Base-by-base conservation (phyloP, 768 basidiomycete species). In the Cystobasidium ongulense region DNA sequence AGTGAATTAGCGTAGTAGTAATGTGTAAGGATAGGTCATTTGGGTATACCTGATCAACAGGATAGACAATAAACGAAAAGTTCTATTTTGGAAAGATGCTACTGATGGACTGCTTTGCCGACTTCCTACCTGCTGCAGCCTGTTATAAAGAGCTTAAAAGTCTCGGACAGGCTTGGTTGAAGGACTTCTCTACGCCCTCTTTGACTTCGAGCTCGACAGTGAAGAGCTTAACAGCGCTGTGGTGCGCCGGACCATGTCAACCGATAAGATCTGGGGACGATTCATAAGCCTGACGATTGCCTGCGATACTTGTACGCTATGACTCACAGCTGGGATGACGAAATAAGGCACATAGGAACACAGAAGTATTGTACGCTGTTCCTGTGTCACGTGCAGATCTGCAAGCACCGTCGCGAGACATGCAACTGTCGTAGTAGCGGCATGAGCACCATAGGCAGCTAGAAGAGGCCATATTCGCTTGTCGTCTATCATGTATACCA, bases 401-500 rank as follows among this genome's bases (percentile, higher is more conserved):
- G 61, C 33, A 25, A 36, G 62, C 3, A 73, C n/a, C 13, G 27
- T 65, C 8, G 72, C 35, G 18, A 73, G 63, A 38, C 64, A 67
- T 41, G 31, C 33, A 23, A 73, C 67, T 25, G 36, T 46, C 7
- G 72, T 73, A 1, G 72, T 73, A 17, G 63, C 59, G 11, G 64
- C 39, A 36, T 73, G 72, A n/a, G 62, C 39, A 11, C 64, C 59
- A 29, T 73, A 73, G 66, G 63, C 25, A 2, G 63, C 38, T 29
- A 73, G 10, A 4, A 66, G 5, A 2, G 50, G 61, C 62, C 50
- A 50, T 5, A 73, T 29, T 15, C 65, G 65, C 43, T 53, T 46
- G 65, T 53, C 46, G 23, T 53, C 65, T 67, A 25, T 31, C 29
- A 31, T 13, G n/a, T 13, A 46, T 13, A 59, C 11, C 25, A 27